These are phyloP conservation scores for Pestalotiopsis sp. DNA, from an alignment of 2,329 filamentous ascomycete genomes.

Conservation along the genomic window DNA sequence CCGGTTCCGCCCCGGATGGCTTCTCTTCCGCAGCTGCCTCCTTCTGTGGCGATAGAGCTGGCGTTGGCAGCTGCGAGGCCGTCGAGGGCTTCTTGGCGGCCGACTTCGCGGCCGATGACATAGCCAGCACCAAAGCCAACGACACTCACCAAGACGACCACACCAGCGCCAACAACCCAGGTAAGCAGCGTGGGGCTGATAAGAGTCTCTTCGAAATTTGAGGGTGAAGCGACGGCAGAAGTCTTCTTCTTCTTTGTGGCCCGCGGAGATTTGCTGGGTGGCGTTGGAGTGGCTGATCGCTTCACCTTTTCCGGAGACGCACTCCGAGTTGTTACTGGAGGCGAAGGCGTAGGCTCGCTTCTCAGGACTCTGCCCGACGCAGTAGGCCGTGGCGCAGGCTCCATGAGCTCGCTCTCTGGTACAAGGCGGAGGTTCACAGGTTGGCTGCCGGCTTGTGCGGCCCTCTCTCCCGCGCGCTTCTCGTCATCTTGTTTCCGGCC, in stretches of 20 bases:
- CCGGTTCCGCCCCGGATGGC: conserved; percentile 54
- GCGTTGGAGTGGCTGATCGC: conserved; percentile 44
- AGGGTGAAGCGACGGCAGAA: conserved; percentile 25
- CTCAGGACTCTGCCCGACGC: conserved; percentile 19
- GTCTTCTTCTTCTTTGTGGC: conserved; percentile 65
- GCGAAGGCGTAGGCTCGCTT: conserved; percentile 19
- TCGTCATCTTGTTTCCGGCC: conserved; percentile 71
- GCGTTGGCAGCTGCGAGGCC: conserved; percentile 46
- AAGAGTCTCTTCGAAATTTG: conserved; percentile 41
- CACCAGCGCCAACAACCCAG: conserved; percentile 68
- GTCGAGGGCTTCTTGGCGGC: conserved; percentile 60
- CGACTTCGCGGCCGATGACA: conserved; percentile 69
- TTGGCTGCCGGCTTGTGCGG: conserved; percentile 50
- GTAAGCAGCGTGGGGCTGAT: conserved; percentile 65
- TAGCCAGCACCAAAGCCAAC: conserved; percentile 72
- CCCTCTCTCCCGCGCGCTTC: conserved; percentile 37
- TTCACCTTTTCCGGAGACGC: conserved; percentile 49
- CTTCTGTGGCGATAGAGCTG: conserved; percentile 39
- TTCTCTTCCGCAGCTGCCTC: conserved; percentile 55
- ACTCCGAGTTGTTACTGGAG: conserved; percentile 21
- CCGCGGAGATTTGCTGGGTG: conserved; percentile 41
- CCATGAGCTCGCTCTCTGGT: conserved; percentile 62
- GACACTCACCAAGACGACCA: conserved; percentile 69
- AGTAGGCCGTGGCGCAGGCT: conserved; percentile 28
- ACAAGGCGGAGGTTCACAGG: conserved; percentile 63